Percentiles rank a stretch among this genome's conserved stretches.
Conservation (phyloP, 2,329 filamentous ascomycete species). For the Aspergillus thermomutatus region DNA sequence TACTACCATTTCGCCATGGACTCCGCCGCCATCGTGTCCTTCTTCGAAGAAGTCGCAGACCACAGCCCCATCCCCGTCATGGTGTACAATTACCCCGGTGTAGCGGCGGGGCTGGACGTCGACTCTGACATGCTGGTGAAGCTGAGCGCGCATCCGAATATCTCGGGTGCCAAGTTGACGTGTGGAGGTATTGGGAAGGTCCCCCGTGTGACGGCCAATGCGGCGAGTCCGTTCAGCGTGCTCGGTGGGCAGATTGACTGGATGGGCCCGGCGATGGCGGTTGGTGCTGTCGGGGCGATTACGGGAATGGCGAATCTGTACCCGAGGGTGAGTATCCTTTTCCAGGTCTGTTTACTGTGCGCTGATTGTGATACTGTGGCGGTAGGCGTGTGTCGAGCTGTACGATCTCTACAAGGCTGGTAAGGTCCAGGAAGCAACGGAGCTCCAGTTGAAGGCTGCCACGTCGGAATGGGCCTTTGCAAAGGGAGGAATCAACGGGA, state of each 20-base stretch:
- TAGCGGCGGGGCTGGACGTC: conserved; percentile 43
- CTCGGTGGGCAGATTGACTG: conserved; percentile 45
- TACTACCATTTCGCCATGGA: conserved; percentile 70
- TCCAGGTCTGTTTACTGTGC: background rate
- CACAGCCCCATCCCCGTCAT: conserved; percentile 48
- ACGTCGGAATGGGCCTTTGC: conserved; percentile 56
- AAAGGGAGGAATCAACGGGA: conserved; percentile 59
- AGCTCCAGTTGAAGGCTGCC: conserved; percentile 51
- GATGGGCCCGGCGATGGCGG: conserved; percentile 55
- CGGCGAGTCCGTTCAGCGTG: conserved; percentile 36
- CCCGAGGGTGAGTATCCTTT: conserved; percentile 41
- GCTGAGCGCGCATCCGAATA: conserved; percentile 33
- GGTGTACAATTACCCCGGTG: conserved; percentile 49
- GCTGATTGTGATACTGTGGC: background rate
- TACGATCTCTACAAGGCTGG: conserved; percentile 50
- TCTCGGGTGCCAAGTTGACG: conserved; percentile 37
- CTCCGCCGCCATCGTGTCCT: conserved; percentile 55
- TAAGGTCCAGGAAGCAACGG: conserved; percentile 47
- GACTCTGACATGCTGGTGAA: conserved; percentile 38
- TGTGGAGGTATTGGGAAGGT: conserved; percentile 43
- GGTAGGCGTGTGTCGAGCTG: conserved; percentile 44
- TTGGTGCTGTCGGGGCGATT: conserved; percentile 59
- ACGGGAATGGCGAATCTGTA: conserved; percentile 63
- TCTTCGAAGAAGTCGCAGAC: conserved; percentile 61
- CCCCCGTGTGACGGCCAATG: conserved; percentile 35